Evolutionary conservation across 495 filamentous ascomycete species (phyloP), one percentile per base, ranked within the genome.

Genomic region (Durotheca rogersii): DNA sequence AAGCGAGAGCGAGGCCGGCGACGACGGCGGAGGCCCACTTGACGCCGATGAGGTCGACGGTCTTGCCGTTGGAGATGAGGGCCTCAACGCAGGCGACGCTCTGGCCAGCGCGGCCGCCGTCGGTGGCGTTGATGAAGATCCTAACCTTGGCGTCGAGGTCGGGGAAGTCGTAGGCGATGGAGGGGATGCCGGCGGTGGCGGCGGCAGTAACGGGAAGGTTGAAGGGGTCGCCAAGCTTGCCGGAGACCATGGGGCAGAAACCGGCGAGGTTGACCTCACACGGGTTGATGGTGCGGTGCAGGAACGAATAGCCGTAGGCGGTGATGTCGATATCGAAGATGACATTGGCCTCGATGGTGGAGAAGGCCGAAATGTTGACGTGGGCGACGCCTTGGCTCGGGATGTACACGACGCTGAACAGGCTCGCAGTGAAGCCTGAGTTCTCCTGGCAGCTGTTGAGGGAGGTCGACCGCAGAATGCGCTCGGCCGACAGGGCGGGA

Each of bases 1-100:
- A 85, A 32, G 91, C 72, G 18, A 98, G 77, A 51, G 86, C 92
- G 35, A 96, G 68, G 41, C 87, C 89, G 47, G 88, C 88, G 41
- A 96, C 90, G 43, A 93, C 77, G 34, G 92, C 93, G 10, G 90
- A 87, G n/a, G 79, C 74, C 91, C 92, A 97, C 53, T 88, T 88
- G 2, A 98, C 90, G 48, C 82, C 89, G 35, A 87, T 77, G 57
- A 96, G 83, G 57, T 96, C 82, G 33, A 97, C 92, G 1, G 92
- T 95, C 68, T 95, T 86, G 44, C 88, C 87, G 60, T 97, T 98
- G 25, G 90, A 95, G 33, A 98, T 76, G 38, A 80, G 70, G 7
- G 91, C 92, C 72, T 95, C 86, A 4, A 98, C 79, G 61, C 93
- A 98, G 43, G 93, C 88, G 41, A 96, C 79, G 47, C 74, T 84